These are phyloP conservation scores for Metschnikowia lachancei DNA, from an alignment of 805 yeast genomes.

Conservation along the genomic window DNA sequence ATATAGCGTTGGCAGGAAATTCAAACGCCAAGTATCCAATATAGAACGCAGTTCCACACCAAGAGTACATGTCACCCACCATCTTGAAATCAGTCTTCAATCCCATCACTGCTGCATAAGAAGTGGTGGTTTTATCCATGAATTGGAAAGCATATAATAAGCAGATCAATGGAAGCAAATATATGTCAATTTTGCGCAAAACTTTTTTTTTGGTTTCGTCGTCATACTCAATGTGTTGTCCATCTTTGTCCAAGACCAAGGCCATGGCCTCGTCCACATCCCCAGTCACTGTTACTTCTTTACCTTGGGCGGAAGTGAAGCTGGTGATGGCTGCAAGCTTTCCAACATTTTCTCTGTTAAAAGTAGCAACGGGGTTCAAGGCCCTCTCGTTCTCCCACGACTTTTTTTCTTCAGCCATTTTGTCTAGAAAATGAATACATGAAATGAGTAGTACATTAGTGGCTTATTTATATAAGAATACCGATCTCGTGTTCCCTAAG, in stretches of 20 bases:
- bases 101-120: slow-evolving; percentile 66
- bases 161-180: slow-evolving; percentile 50
- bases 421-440: neutral
- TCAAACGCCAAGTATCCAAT: slow-evolving; percentile 63
- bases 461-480: too few species aligned
- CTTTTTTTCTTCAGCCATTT: slow-evolving; percentile 6
- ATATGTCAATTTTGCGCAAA: slow-evolving; percentile 49
- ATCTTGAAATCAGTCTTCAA: slow-evolving; percentile 49
- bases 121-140: slow-evolving; percentile 56
- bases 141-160: slow-evolving; percentile 55
- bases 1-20: slow-evolving; percentile 42
- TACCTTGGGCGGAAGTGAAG: slow-evolving; percentile 19
- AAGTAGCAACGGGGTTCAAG: slow-evolving; percentile 14
- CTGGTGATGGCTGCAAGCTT: slow-evolving; percentile 18
- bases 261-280: slow-evolving; percentile 49
- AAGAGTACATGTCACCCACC: slow-evolving; percentile 37
- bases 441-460: too few species aligned
- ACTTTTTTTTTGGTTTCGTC: slow-evolving; percentile 31
- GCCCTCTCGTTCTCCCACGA: neutral
- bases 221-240: slow-evolving; percentile 18
- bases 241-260: slow-evolving; percentile 35
- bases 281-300: slow-evolving; percentile 28
- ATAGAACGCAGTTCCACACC: slow-evolving; percentile 57
- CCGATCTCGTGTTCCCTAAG: too few species aligned
- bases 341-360: slow-evolving; percentile 17